phyloP scores from a whole-genome alignment of 345 rosid genomes.

The Melastoma malabathricum region DNA sequence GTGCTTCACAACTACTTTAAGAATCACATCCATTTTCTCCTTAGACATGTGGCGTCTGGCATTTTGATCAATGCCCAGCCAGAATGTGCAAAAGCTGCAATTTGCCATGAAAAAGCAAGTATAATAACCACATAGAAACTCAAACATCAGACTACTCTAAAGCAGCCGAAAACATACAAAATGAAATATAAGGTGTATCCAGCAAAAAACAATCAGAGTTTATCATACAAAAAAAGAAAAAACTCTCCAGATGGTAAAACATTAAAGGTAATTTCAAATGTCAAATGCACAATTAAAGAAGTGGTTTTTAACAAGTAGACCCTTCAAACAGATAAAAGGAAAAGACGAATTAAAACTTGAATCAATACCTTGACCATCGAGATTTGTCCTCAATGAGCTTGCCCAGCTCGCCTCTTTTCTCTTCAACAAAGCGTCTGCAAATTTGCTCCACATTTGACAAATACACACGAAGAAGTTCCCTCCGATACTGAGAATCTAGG shows the following conservation, averaged over 20 bases:
- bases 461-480: conserved; percentile 89
- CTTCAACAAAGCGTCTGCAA: conserved; percentile 77
- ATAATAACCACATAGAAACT: not conserved
- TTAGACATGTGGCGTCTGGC: conserved; percentile 58
- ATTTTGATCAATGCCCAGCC: conserved; percentile 69
- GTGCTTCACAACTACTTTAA: conserved; percentile 75
- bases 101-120: conserved; percentile 1
- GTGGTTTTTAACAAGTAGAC: not conserved
- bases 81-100: conserved; percentile 74
- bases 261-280: too few species aligned
- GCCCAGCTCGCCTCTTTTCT: conserved; percentile 57
- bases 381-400: conserved; percentile 65
- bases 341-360: not conserved
- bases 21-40: conserved; percentile 68
- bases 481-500: conserved; percentile 70
- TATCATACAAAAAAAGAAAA: too few species aligned
- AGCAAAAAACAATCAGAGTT: too few species aligned
- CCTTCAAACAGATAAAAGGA: not conserved
- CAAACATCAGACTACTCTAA: not conserved
- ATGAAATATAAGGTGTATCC: too few species aligned
- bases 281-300: too few species aligned
- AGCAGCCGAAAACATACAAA: too few species aligned
- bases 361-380: conserved; percentile 71
- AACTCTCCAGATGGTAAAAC: too few species aligned
- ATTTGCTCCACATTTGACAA: conserved; percentile 78